phyloP scores from a whole-genome alignment of 306 rosid species.

The Alnus rubra region DNA sequence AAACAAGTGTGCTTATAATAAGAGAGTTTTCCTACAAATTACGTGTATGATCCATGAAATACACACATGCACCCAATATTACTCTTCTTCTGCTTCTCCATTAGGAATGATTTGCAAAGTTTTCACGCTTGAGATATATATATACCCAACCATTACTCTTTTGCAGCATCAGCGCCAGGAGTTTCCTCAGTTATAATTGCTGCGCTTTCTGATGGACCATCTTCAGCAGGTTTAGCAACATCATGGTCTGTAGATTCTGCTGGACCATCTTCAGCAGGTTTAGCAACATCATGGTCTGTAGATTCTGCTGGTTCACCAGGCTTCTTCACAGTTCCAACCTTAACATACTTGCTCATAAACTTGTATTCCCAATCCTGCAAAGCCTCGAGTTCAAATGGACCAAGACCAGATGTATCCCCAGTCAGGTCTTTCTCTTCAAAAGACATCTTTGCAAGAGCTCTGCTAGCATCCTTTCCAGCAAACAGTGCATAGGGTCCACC shows the following conservation, averaged over 20 bases:
- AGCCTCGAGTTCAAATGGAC: slow-evolving; percentile 72
- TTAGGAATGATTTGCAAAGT: slow-evolving; percentile 7
- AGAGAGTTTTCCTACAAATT: slow-evolving; percentile 25
- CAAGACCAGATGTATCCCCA: slow-evolving; percentile 83
- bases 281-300: slow-evolving; percentile 29
- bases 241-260: slow-evolving; percentile 43
- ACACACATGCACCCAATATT: slow-evolving; percentile 19
- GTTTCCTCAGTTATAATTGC: slow-evolving; percentile 54
- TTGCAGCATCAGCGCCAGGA: slow-evolving; percentile 34
- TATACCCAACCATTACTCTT: slow-evolving; percentile 32
- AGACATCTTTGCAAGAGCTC: slow-evolving; percentile 98
- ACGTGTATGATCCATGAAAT: slow-evolving; percentile 9
- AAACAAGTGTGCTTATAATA: slow-evolving; percentile 18
- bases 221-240: slow-evolving; percentile 50
- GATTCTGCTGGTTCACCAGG: slow-evolving; percentile 48
- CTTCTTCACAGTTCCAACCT: slow-evolving; percentile 75
- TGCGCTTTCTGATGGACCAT: slow-evolving; percentile 46
- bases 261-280: slow-evolving; percentile 51
- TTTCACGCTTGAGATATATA: not conserved
- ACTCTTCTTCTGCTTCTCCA: slow-evolving; percentile 22
- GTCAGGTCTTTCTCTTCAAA: slow-evolving; percentile 88
- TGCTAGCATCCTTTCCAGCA: slow-evolving; percentile 97
- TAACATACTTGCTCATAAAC: slow-evolving; percentile 82
- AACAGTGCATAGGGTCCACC: slow-evolving; percentile 96
- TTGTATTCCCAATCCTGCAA: slow-evolving; percentile 97